Evolutionary conservation across 129 eudicot genomes (phyloP).

Genomic region (Escallonia herrerae): DNA sequence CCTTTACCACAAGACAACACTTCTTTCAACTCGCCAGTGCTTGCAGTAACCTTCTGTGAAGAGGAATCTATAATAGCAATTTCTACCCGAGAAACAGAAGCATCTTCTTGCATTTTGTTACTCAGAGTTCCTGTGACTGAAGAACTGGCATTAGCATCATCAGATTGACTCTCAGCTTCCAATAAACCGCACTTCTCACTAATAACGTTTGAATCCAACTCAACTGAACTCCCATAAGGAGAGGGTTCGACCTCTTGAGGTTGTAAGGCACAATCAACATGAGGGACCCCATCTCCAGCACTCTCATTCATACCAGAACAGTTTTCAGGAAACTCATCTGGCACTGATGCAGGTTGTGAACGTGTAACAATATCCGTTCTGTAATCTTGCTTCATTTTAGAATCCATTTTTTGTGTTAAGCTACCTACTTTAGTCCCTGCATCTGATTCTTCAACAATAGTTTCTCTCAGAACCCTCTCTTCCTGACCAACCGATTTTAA

Average conservation of each 20-base stretch:
- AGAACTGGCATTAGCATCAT: constrained; percentile 20
- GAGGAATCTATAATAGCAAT: constrained; percentile 18
- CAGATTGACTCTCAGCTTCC: constrained; percentile 12
- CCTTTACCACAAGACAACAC: constrained; percentile 16
- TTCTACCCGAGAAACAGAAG: constrained; percentile 24
- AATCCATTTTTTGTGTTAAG: constrained; percentile 22
- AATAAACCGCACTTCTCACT: constrained; percentile 21
- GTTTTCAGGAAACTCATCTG: constrained; percentile 9
- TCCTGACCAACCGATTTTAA: constrained; percentile 86
- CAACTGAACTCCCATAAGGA: constrained; percentile 15
- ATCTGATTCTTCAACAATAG: constrained; percentile 25
- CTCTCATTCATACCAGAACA: constrained; percentile 39
- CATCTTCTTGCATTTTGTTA: constrained; percentile 24
- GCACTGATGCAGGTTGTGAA: background rate
- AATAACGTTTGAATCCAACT: constrained; percentile 24
- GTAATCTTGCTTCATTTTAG: constrained; percentile 13
- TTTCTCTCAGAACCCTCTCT: constrained; percentile 38
- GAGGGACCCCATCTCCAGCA: constrained; percentile 15
- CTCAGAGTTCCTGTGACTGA: constrained; percentile 16
- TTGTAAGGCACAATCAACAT: constrained; percentile 11
- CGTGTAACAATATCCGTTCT: constrained; percentile 7
- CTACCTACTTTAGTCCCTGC: constrained; percentile 23
- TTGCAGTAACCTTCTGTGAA: constrained; percentile 16
- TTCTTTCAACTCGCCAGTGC: constrained; percentile 19
- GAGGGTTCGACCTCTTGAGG: constrained; percentile 20